A percentile compares a stretch with the other conserved stretches of the same genome.
Evolutionary conservation across 768 basidiomycete genomes (phyloP).

Genomic region (Auriscalpium vulgare): DNA sequence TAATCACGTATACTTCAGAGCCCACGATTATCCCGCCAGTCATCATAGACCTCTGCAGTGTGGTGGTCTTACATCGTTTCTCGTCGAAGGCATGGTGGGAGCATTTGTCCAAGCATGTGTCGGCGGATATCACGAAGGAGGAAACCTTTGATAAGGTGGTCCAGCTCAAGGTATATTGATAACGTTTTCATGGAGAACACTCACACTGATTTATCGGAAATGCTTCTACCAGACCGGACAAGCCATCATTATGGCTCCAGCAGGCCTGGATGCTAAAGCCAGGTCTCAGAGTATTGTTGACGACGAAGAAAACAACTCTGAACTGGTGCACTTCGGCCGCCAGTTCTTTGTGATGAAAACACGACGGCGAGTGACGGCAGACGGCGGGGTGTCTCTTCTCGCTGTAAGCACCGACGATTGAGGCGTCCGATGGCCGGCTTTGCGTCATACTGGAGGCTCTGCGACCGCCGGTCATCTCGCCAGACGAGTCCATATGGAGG

Average conservation of each 20-base stretch:
- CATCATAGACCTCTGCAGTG: conserved; percentile 56
- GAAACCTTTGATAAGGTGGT: conserved; percentile 65
- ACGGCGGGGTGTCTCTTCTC: conserved; percentile 58
- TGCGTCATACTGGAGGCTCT: too few relatives aligned
- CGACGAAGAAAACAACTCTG: conserved; percentile 4
- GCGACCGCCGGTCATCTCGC: too few relatives aligned
- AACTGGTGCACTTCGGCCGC: conserved; percentile 45
- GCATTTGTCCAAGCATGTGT: conserved; percentile 59
- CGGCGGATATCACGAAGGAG: conserved; percentile 47
- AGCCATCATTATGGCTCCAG: conserved; percentile 61
- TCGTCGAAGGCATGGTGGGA: conserved; percentile 74
- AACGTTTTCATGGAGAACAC: too few relatives aligned
- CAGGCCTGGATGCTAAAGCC: conserved; percentile 37
- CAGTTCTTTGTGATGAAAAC: conserved; percentile 55
- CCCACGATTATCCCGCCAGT: conserved; percentile 67
- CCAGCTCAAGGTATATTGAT: conserved; percentile 42
- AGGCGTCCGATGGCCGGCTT: too few relatives aligned
- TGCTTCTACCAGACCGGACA: conserved; percentile 49
- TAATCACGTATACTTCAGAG: conserved; percentile 30
- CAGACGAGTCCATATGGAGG: too few relatives aligned
- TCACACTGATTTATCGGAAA: too few relatives aligned
- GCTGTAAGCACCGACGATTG: conserved; percentile 10
- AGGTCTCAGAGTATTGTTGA: conserved; percentile 16
- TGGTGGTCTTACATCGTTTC: conserved; percentile 64
- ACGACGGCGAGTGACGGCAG: conserved; percentile 49